These are phyloP conservation scores for Malassezia sp. DNA, from an alignment of 1,284 basidiomycete genomes.

Conservation along the genomic window DNA sequence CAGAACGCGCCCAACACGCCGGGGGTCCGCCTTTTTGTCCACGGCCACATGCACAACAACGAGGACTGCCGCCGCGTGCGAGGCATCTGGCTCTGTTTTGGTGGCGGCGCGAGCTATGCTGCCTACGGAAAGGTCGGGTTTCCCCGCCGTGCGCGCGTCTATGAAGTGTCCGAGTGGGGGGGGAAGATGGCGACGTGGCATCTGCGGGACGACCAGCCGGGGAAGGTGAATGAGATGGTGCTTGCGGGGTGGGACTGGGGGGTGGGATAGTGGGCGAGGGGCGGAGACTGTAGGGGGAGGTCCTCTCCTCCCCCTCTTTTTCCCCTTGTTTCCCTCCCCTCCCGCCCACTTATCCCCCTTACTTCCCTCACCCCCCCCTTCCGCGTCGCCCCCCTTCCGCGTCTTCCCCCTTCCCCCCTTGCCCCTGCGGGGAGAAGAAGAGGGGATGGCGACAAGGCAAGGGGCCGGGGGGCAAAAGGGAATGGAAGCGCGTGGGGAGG, in stretches of 20 bases:
- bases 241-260: neutral
- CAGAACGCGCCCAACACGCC: conserved; percentile 19
- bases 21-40: conserved; percentile 22
- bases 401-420: too few relatives aligned
- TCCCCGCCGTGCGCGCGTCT: conserved; percentile 21
- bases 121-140: conserved; percentile 23
- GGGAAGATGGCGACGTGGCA: conserved; percentile 82
- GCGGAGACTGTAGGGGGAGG: too few relatives aligned
- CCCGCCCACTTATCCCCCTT: too few relatives aligned
- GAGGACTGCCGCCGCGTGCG: conserved; percentile 74
- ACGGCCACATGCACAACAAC: conserved; percentile 40
- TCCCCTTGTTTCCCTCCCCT: too few relatives aligned
- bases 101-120: conserved; percentile 57
- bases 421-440: too few relatives aligned
- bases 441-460: too few relatives aligned
- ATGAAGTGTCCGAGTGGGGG: conserved; percentile 56
- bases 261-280: too few relatives aligned
- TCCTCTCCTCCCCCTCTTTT: too few relatives aligned
- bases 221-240: neutral
- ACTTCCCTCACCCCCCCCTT: too few relatives aligned
- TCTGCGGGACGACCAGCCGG: conserved; percentile 53
- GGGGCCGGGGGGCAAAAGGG: too few relatives aligned
- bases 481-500: too few relatives aligned
- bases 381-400: too few relatives aligned
- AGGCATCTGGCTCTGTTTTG: conserved; percentile 87